Evolutionary conservation across 495 filamentous ascomycete species (phyloP).

Genomic region (Lasiosphaeris hirsuta): DNA sequence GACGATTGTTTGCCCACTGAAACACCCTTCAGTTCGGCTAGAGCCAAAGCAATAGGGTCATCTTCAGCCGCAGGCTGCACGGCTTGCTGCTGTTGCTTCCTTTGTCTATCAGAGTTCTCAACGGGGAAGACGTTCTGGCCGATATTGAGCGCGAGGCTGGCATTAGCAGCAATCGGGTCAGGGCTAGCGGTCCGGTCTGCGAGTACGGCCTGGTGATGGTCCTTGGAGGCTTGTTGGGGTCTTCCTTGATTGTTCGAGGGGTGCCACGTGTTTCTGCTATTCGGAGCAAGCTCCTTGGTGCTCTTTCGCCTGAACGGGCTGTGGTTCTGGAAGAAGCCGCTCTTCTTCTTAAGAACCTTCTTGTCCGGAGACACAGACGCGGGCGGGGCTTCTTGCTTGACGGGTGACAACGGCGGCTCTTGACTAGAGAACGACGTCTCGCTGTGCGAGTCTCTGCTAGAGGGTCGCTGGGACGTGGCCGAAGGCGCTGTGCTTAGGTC

Average conservation of each 20-base stretch:
- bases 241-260: conserved; percentile 29
- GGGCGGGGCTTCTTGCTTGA: conserved; percentile 50
- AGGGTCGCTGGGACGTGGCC: conserved; percentile 64
- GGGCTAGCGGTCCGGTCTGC: conserved; percentile 54
- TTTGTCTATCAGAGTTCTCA: conserved; percentile 66
- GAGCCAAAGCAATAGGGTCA: conserved; percentile 88
- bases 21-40: conserved; percentile 88
- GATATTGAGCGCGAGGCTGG: conserved; percentile 92
- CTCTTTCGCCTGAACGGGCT: conserved; percentile 91
- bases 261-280: conserved; percentile 62
- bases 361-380: conserved; percentile 54
- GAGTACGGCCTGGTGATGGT: conserved; percentile 32
- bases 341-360: conserved; percentile 73
- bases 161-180: conserved; percentile 88
- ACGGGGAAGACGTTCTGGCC: conserved; percentile 97
- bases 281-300: conserved; percentile 63
- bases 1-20: conserved; percentile 61
- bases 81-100: conserved; percentile 23
- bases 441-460: conserved; percentile 86
- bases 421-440: conserved; percentile 91
- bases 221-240: conserved; percentile 25
- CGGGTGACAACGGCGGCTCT: conserved; percentile 47
- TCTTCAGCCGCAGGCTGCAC: conserved; percentile 40
- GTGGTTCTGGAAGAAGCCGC: conserved; percentile 88
- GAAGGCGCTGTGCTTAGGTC: conserved; percentile 72